Base-by-base conservation (phyloP, 495 filamentous ascomycete genomes). In the Pseudoneurospora amorphoporcata region DNA sequence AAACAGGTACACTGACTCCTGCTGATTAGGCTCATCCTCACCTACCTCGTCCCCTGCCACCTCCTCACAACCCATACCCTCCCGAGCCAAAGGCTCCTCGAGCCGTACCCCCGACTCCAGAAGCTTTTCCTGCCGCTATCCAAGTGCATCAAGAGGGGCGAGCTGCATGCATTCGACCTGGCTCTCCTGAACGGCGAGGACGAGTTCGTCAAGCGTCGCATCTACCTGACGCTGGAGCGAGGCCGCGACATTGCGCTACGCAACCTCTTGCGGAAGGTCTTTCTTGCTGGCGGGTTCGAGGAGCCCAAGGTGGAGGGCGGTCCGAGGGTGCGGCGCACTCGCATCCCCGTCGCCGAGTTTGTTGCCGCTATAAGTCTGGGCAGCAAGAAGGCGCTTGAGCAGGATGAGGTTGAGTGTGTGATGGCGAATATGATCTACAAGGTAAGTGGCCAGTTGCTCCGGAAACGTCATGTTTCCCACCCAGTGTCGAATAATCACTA, bases 391-490 rank as follows among this genome's bases (percentile, higher is more conserved):
- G 86, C 85, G 12, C 84, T 95, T 43, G 94, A 98, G 74, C 87
- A 85, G 29, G 95, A 99, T 80, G 95, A 98, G 82, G 94, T 99
- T 29, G 95, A 99, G 82, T 98, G 96, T 81, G 78, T 98, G 73
- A 75, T 99, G 75, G 92, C 96, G 7, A 97, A 97, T 76, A 90
- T 96, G 85, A 97, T 98, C 43, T 98, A 98, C 83, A 99, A 97
- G 88, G 94, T 95, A 79, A 76, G 89, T 80, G 73, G 58, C 58
- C 4, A 4, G 71, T 29, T 14, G 9, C 1, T 9, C 8, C 37
- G 3, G 29, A 19, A 8, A 70, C 32, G 47, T 43, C 6, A 5
- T 29, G 0, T 32, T 4, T 40, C 35, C 23, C 23, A 23, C 2
- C 5, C 43, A 10, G 47, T 29, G 0, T 58, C 10, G 12, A 14